These are phyloP conservation scores for Pouteria campechiana DNA, from an alignment of 179 eudicot genomes.

Conservation along the genomic window DNA sequence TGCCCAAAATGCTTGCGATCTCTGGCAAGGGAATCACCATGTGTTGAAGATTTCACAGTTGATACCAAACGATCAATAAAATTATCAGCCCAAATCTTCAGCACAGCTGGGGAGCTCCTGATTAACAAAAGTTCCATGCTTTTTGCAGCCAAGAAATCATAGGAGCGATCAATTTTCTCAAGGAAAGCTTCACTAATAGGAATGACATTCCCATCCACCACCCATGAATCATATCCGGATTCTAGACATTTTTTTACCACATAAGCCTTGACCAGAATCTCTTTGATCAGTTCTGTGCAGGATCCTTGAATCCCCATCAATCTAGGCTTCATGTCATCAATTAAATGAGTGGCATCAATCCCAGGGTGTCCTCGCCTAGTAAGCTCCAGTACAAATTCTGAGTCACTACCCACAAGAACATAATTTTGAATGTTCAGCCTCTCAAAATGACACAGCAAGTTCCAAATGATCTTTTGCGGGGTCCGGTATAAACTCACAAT, in stretches of 20 bases:
- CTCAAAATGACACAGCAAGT: conserved; percentile 82
- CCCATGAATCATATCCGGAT: conserved; percentile 45
- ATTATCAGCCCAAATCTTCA: conserved; percentile 32
- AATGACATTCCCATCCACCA: conserved; percentile 42
- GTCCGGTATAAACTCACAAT: conserved; percentile 37
- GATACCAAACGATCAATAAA: conserved; percentile 20
- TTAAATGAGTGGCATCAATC: conserved; percentile 33
- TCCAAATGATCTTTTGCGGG: conserved; percentile 31
- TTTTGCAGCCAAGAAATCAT: conserved; percentile 36
- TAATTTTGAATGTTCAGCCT: conserved; percentile 56
- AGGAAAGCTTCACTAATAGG: conserved; percentile 21
- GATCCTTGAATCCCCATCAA: conserved; percentile 18
- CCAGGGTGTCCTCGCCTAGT: conserved; percentile 82
- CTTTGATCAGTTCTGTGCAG: conserved; percentile 23
- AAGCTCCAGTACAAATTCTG: conserved; percentile 50
- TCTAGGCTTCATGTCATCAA: conserved; percentile 20
- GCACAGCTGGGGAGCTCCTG: conserved; percentile 37
- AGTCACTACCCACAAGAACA: conserved; percentile 48
- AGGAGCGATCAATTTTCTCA: conserved; percentile 12
- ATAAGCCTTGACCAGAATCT: conserved; percentile 36
- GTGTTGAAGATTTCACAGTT: conserved; percentile 10
- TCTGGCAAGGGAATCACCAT: conserved; percentile 12
- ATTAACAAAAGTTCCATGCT: conserved; percentile 21
- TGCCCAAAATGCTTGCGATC: conserved; percentile 15
- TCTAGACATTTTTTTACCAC: conserved; percentile 44